phyloP scores from a whole-genome alignment of 2,329 filamentous ascomycete genomes.

The Sclerotiophoma versabilis region DNA sequence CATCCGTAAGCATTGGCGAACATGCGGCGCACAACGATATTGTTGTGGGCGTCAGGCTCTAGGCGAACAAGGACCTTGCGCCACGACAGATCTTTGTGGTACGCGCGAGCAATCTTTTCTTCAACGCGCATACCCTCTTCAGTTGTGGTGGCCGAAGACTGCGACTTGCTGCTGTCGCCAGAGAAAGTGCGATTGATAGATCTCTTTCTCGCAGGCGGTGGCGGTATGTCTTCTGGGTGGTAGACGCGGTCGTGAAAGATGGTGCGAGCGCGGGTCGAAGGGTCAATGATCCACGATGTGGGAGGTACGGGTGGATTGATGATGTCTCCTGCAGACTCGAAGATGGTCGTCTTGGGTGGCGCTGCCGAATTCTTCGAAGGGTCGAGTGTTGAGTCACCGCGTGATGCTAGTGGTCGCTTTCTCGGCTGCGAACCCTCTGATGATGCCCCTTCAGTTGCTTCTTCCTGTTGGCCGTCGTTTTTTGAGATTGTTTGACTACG shows the following conservation, averaged over 20 bases:
- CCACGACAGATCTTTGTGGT: constrained; percentile 91
- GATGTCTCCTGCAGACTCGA: constrained; percentile 92
- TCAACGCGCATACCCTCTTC: constrained; percentile 82
- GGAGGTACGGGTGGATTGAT: constrained; percentile 88
- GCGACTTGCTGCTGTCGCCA: constrained; percentile 41
- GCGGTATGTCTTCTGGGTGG: constrained; percentile 89
- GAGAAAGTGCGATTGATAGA: constrained; percentile 47
- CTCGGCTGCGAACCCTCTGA: constrained; percentile 23
- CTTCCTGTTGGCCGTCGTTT: constrained; percentile 31
- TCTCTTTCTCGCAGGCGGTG: constrained; percentile 66
- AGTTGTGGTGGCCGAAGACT: constrained; percentile 35
- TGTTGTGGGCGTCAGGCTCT: constrained; percentile 97
- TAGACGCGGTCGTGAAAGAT: constrained; percentile 98
- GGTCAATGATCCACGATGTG: constrained; percentile 82
- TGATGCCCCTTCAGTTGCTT: constrained; percentile 19
- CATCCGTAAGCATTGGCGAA: constrained; percentile 98
- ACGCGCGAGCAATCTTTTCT: constrained; percentile 96
- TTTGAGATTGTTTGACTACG: constrained; percentile 44
- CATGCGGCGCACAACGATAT: constrained; percentile 94
- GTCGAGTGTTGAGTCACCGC: constrained; percentile 60
- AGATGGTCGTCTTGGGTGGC: constrained; percentile 89
- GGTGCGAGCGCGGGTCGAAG: constrained; percentile 78
- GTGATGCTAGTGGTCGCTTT: constrained; percentile 55
- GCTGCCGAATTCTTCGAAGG: constrained; percentile 63
- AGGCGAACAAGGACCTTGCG: constrained; percentile 94